Percentiles rank a stretch among this genome's conserved stretches.
These are phyloP conservation scores for Jasminum sambac DNA, from an alignment of 257 asterid species.

Conservation along the genomic window DNA sequence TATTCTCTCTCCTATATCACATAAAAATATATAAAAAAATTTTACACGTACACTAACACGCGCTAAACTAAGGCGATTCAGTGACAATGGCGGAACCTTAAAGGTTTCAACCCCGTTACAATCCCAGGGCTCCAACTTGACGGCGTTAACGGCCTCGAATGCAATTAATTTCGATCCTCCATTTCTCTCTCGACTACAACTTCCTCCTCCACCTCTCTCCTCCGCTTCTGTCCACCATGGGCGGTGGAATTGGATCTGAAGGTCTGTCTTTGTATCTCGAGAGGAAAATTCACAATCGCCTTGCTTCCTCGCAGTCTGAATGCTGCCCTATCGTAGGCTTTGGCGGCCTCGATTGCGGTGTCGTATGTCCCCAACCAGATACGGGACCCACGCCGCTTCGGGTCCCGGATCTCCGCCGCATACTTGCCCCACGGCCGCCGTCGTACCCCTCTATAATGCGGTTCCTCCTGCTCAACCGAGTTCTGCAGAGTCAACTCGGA, in stretches of 20 bases:
- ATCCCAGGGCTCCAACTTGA: too few species aligned
- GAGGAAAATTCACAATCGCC: slow-evolving; percentile 70
- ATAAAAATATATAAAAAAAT: too few species aligned
- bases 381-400: slow-evolving; percentile 49
- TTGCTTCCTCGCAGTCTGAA: slow-evolving; percentile 65
- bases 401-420: slow-evolving; percentile 75
- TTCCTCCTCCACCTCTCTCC: slow-evolving; percentile 12
- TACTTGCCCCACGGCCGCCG: slow-evolving; percentile 66
- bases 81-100: too few species aligned
- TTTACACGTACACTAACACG: too few species aligned
- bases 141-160: slow-evolving; percentile 39
- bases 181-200: slow-evolving; percentile 22
- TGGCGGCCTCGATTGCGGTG: slow-evolving; percentile 62
- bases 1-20: too few species aligned
- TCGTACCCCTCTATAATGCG: slow-evolving; percentile 45
- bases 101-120: too few species aligned
- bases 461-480: neutral
- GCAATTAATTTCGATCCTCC: slow-evolving; percentile 17
- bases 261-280: slow-evolving; percentile 42
- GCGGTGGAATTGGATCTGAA: slow-evolving; percentile 22
- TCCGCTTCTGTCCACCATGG: slow-evolving; percentile 23
- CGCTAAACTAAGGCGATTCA: too few species aligned
- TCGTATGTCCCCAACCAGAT: slow-evolving; percentile 75
- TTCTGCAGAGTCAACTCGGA: neutral
- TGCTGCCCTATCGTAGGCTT: slow-evolving; percentile 71